Base-by-base conservation (phyloP, 495 filamentous ascomycete genomes). In the Clavariopsis aquatica region DNA sequence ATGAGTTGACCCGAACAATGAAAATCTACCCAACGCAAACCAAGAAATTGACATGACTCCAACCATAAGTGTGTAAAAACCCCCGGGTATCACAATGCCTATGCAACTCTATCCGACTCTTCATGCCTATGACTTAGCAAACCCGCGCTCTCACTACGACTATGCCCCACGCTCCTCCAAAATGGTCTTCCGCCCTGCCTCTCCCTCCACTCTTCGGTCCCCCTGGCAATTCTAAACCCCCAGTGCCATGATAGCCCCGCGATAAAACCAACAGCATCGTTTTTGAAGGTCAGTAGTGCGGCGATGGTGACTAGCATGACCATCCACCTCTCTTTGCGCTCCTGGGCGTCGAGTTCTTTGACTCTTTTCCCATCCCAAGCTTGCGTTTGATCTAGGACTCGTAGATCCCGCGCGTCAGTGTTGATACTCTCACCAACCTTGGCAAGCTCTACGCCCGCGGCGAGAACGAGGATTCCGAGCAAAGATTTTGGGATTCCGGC, bases 231-330 rank as follows among this genome's bases (percentile, higher is more conserved):
- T 22, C 43, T 64, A 49, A 70, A 52, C 17, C 68, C 74, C 78
- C 81, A 87, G 73, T 90, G 81, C 71, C 87, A 90, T 12, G 89
- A 62, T 80, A 94, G 82, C 0, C 93, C 93, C 0, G 87, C 91
- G 22, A 88, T 60, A 70, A 98, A 96, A 0, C 93, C 93, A 19
- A 95, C 81, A 17, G 86, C 91, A 74, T 93, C 91, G 72, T 96
- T 96, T 75, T 83, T 87, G 64, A 95, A 96, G n/a, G 90, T 91
- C 20, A 98, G 74, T 62, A 92, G 79, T 19, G 86, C 80, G 0
- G 88, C 92, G 26, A 89, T 85, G 43, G 93, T 97, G 56, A 92
- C 84, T 68, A 94, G 82, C 92, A 96, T 95, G 0, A 95, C 85
- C 29, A 84, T 87, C 87, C 90, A 96, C 28, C 91, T 79, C 67